Conservation (phyloP, 2,329 filamentous ascomycete genomes). For the Penicillium hordei region DNA sequence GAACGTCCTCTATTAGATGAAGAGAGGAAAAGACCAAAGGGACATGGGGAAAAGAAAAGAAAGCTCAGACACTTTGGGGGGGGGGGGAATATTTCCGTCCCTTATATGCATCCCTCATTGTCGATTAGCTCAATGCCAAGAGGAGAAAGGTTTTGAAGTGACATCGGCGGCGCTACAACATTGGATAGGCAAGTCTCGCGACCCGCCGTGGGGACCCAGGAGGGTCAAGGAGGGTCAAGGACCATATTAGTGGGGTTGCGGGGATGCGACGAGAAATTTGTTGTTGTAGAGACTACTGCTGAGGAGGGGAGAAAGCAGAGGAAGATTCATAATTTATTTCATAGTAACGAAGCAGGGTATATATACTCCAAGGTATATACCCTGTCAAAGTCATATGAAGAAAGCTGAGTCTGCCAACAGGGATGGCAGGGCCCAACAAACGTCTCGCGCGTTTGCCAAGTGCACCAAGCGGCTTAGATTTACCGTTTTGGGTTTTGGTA, state of each 20-base stretch:
- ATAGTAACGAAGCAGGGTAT: no score
- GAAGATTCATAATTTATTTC: no score
- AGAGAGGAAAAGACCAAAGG: conserved; percentile 1
- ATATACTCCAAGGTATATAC: no score
- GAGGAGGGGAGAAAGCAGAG: no score
- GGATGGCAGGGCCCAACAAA: no score
- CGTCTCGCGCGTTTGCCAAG: background rate
- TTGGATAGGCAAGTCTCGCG: conserved; percentile 8
- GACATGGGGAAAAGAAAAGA: background rate
- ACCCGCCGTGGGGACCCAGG: conserved; percentile 7
- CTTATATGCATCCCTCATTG: conserved; percentile 6
- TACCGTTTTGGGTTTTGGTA: background rate
- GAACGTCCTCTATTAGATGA: conserved; percentile 3
- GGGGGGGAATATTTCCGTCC: background rate
- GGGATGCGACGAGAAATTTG: conserved; percentile 2
- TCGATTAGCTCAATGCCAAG: conserved; percentile 2
- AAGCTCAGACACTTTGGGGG: conserved; percentile 2
- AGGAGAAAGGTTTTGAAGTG: background rate
- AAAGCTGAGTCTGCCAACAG: no score
- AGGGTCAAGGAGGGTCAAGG: background rate
- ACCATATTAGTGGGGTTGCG: conserved; percentile 6
- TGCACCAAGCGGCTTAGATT: background rate
- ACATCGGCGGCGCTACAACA: conserved; percentile 8
- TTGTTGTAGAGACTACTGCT: no score
- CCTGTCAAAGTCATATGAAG: no score